phyloP scores from a whole-genome alignment of 257 asterid species.

The Scutellaria minor region DNA sequence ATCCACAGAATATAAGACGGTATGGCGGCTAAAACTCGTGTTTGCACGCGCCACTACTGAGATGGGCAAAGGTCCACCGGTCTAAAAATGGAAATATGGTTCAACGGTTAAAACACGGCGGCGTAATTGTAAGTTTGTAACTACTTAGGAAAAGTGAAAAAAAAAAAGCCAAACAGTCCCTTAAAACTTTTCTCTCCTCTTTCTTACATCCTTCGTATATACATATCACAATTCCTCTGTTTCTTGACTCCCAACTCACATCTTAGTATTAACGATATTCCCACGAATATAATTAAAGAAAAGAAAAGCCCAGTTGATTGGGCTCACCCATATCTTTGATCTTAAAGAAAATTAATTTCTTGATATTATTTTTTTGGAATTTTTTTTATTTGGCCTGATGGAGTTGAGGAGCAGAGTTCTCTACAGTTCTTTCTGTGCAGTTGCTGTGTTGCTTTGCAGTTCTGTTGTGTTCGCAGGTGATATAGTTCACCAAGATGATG shows the following conservation, averaged over 20 bases:
- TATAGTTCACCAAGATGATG: constrained; percentile 85
- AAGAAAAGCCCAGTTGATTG: background rate
- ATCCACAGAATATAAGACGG: too few species aligned
- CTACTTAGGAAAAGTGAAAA: background rate
- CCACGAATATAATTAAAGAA: constrained; percentile 19
- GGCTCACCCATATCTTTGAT: constrained; percentile 49
- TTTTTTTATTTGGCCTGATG: constrained; percentile 40
- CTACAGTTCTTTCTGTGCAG: constrained; percentile 46
- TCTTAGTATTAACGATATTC: constrained; percentile 25
- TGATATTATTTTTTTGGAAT: background rate
- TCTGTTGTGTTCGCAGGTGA: constrained; percentile 72
- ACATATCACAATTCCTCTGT: constrained; percentile 44
- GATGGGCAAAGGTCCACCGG: too few species aligned
- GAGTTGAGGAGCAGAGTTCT: constrained; percentile 51
- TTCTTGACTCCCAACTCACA: constrained; percentile 34
- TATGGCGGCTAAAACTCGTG: too few species aligned
- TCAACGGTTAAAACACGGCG: too few species aligned
- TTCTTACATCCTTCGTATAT: constrained; percentile 37
- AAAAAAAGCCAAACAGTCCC: constrained; percentile 38
- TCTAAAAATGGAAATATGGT: too few species aligned
- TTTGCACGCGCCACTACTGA: too few species aligned
- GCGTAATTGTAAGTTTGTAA: too few species aligned
- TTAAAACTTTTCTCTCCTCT: constrained; percentile 32
- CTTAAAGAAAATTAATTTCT: constrained; percentile 32
- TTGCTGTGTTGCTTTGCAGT: constrained; percentile 49